These are phyloP conservation scores for Podospora didyma DNA, from an alignment of 495 filamentous ascomycete genomes.

Conservation along the genomic window DNA sequence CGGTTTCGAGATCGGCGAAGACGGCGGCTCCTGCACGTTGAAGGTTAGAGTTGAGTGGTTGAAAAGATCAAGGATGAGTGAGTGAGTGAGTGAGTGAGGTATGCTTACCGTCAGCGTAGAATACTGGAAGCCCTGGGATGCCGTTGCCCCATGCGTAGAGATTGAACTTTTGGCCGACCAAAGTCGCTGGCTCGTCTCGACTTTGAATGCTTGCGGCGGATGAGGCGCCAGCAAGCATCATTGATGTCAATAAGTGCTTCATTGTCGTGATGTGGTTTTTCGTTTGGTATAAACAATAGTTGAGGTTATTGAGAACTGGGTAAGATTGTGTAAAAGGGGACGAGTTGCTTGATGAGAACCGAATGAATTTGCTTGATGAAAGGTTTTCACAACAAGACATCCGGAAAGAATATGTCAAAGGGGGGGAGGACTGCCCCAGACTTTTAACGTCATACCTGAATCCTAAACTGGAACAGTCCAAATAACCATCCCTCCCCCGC, in stretches of 20 bases:
- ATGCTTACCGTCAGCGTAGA: slow-evolving; percentile 2
- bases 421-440: too few species aligned
- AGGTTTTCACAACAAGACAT: too few species aligned
- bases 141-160: slow-evolving; percentile 7
- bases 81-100: background rate
- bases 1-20: slow-evolving; percentile 1
- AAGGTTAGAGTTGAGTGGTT: too few species aligned
- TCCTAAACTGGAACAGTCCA: too few species aligned
- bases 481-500: too few species aligned
- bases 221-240: background rate
- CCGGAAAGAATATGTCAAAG: too few species aligned
- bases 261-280: background rate
- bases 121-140: slow-evolving; percentile 1
- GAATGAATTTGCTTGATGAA: too few species aligned
- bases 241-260: background rate
- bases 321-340: too few species aligned
- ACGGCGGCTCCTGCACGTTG: background rate
- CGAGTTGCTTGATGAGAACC: too few species aligned
- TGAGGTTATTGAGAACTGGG: too few species aligned
- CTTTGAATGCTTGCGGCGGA: background rate
- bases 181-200: background rate
- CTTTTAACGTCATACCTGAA: too few species aligned
- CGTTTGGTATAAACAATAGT: too few species aligned
- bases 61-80: background rate
- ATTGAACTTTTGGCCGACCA: background rate